These are phyloP conservation scores for Fagopyrum tataricum DNA, from an alignment of 148 eudicot species.

Conservation along the genomic window DNA sequence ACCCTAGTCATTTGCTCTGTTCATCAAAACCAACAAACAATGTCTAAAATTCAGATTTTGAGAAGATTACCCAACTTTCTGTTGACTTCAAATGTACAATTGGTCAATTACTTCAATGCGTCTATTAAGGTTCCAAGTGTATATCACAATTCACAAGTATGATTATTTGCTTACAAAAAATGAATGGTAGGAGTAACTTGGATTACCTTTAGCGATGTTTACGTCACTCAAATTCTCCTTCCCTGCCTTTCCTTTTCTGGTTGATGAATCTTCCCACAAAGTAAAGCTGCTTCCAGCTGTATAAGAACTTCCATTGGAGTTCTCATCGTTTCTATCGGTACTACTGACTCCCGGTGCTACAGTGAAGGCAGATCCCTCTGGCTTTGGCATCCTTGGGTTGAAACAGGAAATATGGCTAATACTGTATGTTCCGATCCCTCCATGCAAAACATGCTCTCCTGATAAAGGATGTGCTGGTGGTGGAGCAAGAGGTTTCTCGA, in stretches of 20 bases:
- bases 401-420: conserved; percentile 61
- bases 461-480: conserved; percentile 33
- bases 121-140: too few relatives aligned
- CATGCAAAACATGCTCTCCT: conserved; percentile 67
- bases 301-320: conserved; percentile 70
- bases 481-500: conserved; percentile 37
- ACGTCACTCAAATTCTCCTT: conserved; percentile 63
- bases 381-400: conserved; percentile 52
- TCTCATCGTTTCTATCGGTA: conserved; percentile 51
- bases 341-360: conserved; percentile 42
- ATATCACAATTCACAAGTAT: too few relatives aligned
- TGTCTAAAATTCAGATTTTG: neutral
- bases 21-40: conserved; percentile 3
- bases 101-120: too few relatives aligned
- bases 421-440: conserved; percentile 87
- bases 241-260: conserved; percentile 73
- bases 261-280: conserved; percentile 76
- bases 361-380: conserved; percentile 37
- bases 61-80: conserved; percentile 1
- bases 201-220: conserved; percentile 49
- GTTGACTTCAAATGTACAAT: neutral
- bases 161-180: too few relatives aligned
- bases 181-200: neutral
- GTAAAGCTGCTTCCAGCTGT: conserved; percentile 72
- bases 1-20: conserved; percentile 42